Percentiles rank a stretch among this genome's conserved stretches.
Conservation (phyloP, 2,329 filamentous ascomycete genomes). For the Cladosporium halotolerans region DNA sequence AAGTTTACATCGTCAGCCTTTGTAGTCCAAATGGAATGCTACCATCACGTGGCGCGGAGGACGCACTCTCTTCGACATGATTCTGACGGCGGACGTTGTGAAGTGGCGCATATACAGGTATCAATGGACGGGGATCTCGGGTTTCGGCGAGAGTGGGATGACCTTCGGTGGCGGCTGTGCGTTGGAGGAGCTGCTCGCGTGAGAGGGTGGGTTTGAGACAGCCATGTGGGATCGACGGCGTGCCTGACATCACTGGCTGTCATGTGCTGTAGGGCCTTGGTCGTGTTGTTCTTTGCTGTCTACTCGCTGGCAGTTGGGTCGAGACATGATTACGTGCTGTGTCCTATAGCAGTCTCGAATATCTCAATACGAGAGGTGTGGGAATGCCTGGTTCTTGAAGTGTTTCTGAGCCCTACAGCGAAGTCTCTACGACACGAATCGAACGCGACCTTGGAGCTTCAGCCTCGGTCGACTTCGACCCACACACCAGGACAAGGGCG, state of each 20-base stretch:
- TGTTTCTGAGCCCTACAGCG: no score
- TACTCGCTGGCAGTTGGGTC: no score
- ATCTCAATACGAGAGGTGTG: no score
- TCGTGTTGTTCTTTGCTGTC: no score
- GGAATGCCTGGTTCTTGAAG: no score
- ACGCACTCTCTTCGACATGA: conserved; percentile 27
- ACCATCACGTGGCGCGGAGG: neutral
- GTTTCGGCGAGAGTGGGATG: neutral
- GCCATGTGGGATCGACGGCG: neutral
- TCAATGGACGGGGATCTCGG: neutral
- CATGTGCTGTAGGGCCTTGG: neutral
- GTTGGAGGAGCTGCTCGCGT: neutral
- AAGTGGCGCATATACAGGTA: conserved; percentile 2
- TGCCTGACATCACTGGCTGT: neutral
- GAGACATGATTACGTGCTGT: no score
- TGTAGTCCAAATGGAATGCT: neutral
- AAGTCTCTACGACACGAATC: no score
- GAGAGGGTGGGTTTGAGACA: neutral
- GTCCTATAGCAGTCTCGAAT: no score
- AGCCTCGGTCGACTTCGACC: no score
- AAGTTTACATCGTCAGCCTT: neutral
- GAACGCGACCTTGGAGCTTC: no score
- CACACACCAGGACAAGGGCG: neutral
- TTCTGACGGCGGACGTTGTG: conserved; percentile 13
- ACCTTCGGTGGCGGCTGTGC: neutral